A percentile compares a stretch with the other conserved stretches of the same genome.
Evolutionary conservation across 331 rosid genomes (phyloP).

Genomic region (Quercus lobata): DNA sequence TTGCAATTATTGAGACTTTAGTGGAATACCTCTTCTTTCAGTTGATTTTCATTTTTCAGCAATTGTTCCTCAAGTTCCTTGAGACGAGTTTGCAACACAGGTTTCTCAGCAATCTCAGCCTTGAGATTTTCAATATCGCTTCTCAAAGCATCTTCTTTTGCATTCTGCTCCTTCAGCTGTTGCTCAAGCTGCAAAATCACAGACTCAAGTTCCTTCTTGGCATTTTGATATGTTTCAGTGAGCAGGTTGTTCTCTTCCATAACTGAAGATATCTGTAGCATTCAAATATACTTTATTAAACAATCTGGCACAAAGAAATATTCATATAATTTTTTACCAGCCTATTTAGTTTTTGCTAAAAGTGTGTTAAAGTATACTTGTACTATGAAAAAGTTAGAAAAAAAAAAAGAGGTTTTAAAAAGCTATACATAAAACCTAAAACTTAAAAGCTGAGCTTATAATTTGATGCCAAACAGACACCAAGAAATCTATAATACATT

Average conservation of each 20-base stretch:
- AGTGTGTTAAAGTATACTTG: too few relatives aligned
- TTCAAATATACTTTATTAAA: not conserved
- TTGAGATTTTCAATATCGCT: constrained; percentile 63
- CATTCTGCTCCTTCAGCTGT: constrained; percentile 59
- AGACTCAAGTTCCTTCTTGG: constrained; percentile 70
- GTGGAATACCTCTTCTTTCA: constrained; percentile 63
- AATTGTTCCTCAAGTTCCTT: constrained; percentile 63
- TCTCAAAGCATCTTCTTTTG: constrained; percentile 51
- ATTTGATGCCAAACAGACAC: too few relatives aligned
- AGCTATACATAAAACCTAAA: too few relatives aligned
- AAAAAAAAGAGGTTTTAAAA: too few relatives aligned
- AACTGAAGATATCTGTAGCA: constrained; percentile 64
- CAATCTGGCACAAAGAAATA: not conserved
- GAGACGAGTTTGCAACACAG: constrained; percentile 48
- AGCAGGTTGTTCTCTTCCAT: constrained; percentile 76
- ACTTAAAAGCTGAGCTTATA: too few relatives aligned
- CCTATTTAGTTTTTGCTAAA: too few relatives aligned
- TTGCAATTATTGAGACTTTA: not conserved
- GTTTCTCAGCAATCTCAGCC: constrained; percentile 57
- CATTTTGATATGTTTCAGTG: constrained; percentile 59
- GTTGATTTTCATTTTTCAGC: constrained; percentile 48
- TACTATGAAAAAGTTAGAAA: too few relatives aligned
- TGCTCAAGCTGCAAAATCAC: constrained; percentile 60
- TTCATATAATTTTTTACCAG: not conserved
- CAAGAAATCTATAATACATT: not conserved